A percentile compares a stretch with the other conserved stretches of the same genome.
phyloP scores from a whole-genome alignment of 2,329 filamentous ascomycete genomes.

The Aureobasidium subglaciale region DNA sequence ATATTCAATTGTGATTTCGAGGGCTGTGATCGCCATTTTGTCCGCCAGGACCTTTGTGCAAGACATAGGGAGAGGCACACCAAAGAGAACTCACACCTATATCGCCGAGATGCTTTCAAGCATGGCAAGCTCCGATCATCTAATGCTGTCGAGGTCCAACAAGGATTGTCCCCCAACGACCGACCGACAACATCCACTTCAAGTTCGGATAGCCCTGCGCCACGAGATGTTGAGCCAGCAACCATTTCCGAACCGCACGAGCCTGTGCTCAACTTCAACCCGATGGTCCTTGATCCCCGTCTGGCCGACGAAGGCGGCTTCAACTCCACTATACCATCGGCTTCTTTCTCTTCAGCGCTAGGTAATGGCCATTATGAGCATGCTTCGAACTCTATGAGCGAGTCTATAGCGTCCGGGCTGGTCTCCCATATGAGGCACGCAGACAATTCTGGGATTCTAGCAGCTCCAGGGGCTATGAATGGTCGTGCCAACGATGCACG shows the following conservation, averaged over 20 bases:
- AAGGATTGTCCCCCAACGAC: not conserved
- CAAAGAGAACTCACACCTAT: slow-evolving; percentile 64
- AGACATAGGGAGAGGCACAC: slow-evolving; percentile 47
- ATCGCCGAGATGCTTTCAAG: slow-evolving; percentile 58
- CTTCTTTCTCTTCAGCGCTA: not conserved
- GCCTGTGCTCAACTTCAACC: not conserved
- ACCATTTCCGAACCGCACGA: not conserved
- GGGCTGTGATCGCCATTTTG: slow-evolving; percentile 83
- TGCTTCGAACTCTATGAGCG: not conserved
- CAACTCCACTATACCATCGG: not conserved
- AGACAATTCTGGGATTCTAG: not conserved
- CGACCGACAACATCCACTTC: not conserved
- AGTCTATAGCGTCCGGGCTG: not conserved
- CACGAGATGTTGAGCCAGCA: not conserved
- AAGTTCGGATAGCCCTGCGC: not conserved
- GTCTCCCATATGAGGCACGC: not conserved
- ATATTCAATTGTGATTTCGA: slow-evolving; percentile 92
- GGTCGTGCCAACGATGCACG: not conserved
- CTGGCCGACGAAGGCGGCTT: not conserved
- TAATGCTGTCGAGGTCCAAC: not conserved
- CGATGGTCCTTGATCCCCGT: not conserved
- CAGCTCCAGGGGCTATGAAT: not conserved
- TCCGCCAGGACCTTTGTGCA: slow-evolving; percentile 85
- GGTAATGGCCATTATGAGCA: not conserved
- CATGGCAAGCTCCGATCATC: not conserved